These are phyloP conservation scores for Euphorbia pulcherrima DNA, from an alignment of 345 rosid genomes.

Conservation along the genomic window DNA sequence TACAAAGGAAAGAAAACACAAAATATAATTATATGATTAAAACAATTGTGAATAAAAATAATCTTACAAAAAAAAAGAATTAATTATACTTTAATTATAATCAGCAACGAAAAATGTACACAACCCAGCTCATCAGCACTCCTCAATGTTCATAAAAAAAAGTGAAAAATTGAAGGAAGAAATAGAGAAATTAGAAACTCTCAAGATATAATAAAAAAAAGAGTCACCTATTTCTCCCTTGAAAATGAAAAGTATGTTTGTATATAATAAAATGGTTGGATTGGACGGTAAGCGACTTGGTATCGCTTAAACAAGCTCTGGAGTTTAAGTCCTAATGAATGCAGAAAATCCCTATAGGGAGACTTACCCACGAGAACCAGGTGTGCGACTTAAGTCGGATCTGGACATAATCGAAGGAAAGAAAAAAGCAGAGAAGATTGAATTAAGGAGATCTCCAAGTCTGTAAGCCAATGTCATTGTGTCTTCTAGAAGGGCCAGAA, in stretches of 20 bases:
- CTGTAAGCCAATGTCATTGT: slow-evolving; percentile 75
- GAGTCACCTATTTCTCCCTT: slow-evolving; percentile 25
- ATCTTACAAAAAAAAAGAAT: not conserved
- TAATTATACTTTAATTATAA: slow-evolving; percentile 9
- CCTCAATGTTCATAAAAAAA: not conserved
- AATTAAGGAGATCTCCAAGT: slow-evolving; percentile 54
- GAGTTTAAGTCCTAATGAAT: too few relatives aligned
- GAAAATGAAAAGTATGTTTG: not conserved
- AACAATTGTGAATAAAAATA: slow-evolving; percentile 3
- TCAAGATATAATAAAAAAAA: not conserved
- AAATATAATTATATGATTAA: not conserved
- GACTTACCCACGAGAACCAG: too few relatives aligned
- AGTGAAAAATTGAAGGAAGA: not conserved
- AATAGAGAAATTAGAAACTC: too few relatives aligned
- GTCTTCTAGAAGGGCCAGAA: slow-evolving; percentile 90
- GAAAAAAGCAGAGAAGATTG: too few relatives aligned
- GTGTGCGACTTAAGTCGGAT: too few relatives aligned
- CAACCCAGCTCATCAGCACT: slow-evolving; percentile 17
- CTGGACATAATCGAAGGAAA: too few relatives aligned
- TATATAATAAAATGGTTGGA: not conserved
- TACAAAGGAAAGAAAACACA: not conserved
- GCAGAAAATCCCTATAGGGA: too few relatives aligned
- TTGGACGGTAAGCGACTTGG: too few relatives aligned
- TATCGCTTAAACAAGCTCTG: too few relatives aligned
- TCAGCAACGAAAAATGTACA: slow-evolving; percentile 16